A percentile compares a stretch with the other conserved stretches of the same genome.
Evolutionary conservation across 2,329 filamentous ascomycete species (phyloP).

Genomic region (Aspergillus niger): DNA sequence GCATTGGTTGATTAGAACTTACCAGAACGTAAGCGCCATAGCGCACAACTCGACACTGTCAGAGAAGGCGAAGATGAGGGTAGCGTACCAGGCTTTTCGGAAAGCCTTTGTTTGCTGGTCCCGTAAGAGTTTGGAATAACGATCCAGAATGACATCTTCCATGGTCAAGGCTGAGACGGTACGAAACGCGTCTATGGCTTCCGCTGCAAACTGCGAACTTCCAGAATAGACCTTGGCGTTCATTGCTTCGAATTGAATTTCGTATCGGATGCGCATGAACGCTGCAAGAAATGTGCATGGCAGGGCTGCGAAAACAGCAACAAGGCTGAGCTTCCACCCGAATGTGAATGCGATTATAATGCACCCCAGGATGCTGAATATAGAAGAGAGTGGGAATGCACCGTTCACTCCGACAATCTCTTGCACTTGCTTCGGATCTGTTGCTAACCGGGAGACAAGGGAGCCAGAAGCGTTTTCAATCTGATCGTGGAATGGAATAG

Average conservation of each 20-base stretch:
- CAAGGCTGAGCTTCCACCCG: conserved; percentile 74
- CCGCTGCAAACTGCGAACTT: conserved; percentile 73
- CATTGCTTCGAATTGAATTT: conserved; percentile 68
- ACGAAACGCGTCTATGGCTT: conserved; percentile 72
- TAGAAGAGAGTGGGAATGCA: conserved; percentile 58
- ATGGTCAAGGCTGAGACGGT: conserved; percentile 72
- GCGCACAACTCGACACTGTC: conserved; percentile 66
- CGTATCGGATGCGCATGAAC: conserved; percentile 61
- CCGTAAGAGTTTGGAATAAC: conserved; percentile 62
- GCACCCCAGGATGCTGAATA: conserved; percentile 67
- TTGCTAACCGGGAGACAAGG: conserved; percentile 22
- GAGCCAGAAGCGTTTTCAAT: conserved; percentile 17
- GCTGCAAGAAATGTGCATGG: conserved; percentile 54
- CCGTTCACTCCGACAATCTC: conserved; percentile 53
- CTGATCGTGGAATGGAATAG: conserved; percentile 15
- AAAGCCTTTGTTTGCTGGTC: conserved; percentile 63
- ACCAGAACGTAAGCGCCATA: conserved; percentile 65
- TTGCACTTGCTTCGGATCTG: conserved; percentile 53
- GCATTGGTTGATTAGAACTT: conserved; percentile 3
- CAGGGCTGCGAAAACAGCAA: conserved; percentile 62
- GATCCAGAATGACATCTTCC: conserved; percentile 64
- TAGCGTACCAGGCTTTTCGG: conserved; percentile 62
- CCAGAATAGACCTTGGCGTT: conserved; percentile 68
- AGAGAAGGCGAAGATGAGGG: conserved; percentile 67
- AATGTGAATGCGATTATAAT: conserved; percentile 69